Conservation (phyloP, 306 rosid species). For the Biancaea sappan region DNA sequence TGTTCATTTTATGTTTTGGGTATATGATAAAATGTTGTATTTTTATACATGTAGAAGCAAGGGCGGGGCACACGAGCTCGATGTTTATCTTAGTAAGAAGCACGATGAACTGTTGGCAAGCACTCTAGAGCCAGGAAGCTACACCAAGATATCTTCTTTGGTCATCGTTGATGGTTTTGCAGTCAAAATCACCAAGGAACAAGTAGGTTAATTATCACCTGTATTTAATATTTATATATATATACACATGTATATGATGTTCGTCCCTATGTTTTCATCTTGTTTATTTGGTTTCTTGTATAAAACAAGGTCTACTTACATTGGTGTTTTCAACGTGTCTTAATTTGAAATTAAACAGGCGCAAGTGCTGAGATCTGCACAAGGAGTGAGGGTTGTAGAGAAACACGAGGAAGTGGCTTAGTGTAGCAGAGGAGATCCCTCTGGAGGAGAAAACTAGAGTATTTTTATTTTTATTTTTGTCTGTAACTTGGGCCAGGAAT, state of each 20-base stretch:
- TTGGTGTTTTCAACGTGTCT: neutral
- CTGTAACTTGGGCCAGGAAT: conserved; percentile 2
- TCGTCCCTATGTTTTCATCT: neutral
- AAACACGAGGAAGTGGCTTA: conserved; percentile 61
- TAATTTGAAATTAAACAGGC: conserved; percentile 77
- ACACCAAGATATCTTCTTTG: conserved; percentile 68
- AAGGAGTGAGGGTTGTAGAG: conserved; percentile 92
- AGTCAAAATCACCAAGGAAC: conserved; percentile 66
- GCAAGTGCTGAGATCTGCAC: conserved; percentile 76
- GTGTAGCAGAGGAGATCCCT: neutral
- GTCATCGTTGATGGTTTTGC: conserved; percentile 88
- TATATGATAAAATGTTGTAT: neutral
- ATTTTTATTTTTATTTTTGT: too few relatives aligned
- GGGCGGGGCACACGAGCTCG: conserved; percentile 62
- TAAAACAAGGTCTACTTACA: neutral
- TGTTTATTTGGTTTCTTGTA: neutral
- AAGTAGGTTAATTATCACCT: conserved; percentile 40
- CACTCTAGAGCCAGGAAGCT: conserved; percentile 64
- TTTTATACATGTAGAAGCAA: conserved; percentile 52
- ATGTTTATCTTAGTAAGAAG: conserved; percentile 73
- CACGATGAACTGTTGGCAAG: conserved; percentile 75
- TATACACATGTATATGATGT: neutral
- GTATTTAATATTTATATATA: too few relatives aligned
- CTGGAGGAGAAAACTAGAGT: neutral
- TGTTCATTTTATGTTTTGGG: neutral